Conservation (phyloP, 371 early-diverging fungal genomes). For the Fennellomyces sp. region DNA sequence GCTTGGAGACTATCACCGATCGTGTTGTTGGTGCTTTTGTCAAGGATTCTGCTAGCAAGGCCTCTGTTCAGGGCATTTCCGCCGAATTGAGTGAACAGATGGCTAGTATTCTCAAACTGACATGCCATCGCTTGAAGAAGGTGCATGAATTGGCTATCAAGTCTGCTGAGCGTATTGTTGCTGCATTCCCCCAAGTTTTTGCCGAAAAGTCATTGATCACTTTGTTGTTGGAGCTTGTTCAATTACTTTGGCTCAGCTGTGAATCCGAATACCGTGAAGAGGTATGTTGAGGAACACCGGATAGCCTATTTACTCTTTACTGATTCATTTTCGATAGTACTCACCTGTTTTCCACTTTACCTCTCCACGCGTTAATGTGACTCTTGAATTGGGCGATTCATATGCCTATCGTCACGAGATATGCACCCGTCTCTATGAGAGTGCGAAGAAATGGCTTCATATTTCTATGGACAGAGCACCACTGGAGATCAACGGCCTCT, state of each 20-base stretch:
- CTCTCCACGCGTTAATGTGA: conserved; percentile 63
- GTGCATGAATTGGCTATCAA: conserved; percentile 67
- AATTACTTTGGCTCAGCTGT: conserved; percentile 80
- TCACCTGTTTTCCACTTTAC: conserved; percentile 76
- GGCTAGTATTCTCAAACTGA: conserved; percentile 61
- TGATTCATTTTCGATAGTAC: conserved; percentile 39
- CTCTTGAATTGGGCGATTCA: conserved; percentile 78
- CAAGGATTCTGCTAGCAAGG: conserved; percentile 57
- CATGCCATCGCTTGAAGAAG: conserved; percentile 70
- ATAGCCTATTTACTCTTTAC: not conserved
- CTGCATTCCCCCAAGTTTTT: conserved; percentile 73
- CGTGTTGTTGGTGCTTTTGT: conserved; percentile 54
- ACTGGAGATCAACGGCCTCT: conserved; percentile 64
- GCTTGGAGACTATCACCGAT: conserved; percentile 79
- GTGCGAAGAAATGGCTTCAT: conserved; percentile 72
- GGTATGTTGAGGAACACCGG: conserved; percentile 20
- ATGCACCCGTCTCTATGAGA: conserved; percentile 63
- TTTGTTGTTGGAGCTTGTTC: conserved; percentile 74
- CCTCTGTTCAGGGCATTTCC: conserved; percentile 50
- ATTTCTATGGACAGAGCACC: conserved; percentile 53
- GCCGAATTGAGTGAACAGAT: conserved; percentile 58
- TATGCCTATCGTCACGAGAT: conserved; percentile 74
- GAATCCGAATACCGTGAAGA: conserved; percentile 82
- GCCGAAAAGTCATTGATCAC: conserved; percentile 66
- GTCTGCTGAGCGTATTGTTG: conserved; percentile 55